These are phyloP conservation scores for Tolypocladium album DNA, from an alignment of 2,329 filamentous ascomycete species.

Conservation along the genomic window DNA sequence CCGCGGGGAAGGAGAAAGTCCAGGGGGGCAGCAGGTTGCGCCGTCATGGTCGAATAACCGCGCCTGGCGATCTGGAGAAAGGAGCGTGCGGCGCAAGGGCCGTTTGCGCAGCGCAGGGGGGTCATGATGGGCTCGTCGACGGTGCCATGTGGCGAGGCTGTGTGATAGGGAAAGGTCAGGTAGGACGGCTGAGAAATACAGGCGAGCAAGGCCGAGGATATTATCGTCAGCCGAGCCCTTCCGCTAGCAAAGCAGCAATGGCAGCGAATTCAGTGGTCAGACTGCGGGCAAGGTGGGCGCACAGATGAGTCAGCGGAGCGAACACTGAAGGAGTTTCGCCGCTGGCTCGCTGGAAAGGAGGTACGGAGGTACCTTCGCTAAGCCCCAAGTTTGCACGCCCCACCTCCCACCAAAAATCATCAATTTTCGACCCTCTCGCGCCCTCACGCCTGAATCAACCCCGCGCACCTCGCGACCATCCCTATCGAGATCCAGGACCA, in stretches of 20 bases:
- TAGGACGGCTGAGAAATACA: conserved; percentile 7
- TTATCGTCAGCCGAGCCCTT: conserved; percentile 1
- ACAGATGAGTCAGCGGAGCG: conserved; percentile 2
- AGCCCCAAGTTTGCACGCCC: conserved; percentile 26
- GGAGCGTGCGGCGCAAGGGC: conserved; percentile 24
- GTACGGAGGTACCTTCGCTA: conserved; percentile 15
- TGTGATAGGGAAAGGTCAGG: background rate
- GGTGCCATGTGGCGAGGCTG: conserved; percentile 3
- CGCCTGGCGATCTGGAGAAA: conserved; percentile 31
- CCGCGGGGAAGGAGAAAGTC: conserved; percentile 29
- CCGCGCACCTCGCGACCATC: conserved; percentile 22
- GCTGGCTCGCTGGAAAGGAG: background rate
- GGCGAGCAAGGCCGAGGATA: background rate
- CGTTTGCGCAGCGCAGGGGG: conserved; percentile 25
- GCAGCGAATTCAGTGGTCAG: conserved; percentile 1
- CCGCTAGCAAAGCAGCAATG: background rate
- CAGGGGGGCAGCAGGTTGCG: conserved; percentile 16
- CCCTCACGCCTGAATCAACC: conserved; percentile 19
- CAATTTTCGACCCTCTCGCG: conserved; percentile 23
- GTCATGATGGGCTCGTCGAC: conserved; percentile 15
- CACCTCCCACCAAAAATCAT: conserved; percentile 32
- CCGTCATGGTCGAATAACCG: conserved; percentile 16
- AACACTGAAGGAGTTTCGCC: background rate
- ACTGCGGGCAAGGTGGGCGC: background rate
- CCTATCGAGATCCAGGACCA: conserved; percentile 4